A percentile compares a stretch with the other conserved stretches of the same genome.
Evolutionary conservation across 768 basidiomycete genomes (phyloP).

Genomic region (Floccularia luteovirens): DNA sequence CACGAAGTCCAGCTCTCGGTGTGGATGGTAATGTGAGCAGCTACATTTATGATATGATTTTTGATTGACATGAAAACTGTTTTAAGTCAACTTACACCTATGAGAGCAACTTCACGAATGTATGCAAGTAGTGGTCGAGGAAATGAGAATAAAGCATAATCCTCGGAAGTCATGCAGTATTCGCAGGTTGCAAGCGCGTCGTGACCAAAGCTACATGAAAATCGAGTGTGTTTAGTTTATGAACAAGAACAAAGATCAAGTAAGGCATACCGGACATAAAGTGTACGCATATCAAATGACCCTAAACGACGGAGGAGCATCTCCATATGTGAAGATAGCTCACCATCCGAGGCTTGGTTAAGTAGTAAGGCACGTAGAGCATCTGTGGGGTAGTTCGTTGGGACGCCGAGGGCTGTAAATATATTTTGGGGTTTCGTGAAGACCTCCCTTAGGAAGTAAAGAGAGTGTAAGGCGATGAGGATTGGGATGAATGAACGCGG

Average conservation of each 20-base stretch:
- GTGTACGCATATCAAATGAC: conserved; percentile 46
- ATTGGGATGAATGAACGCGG: conserved; percentile 20
- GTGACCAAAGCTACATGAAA: conserved; percentile 55
- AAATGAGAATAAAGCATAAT: conserved; percentile 53
- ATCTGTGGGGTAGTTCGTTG: conserved; percentile 48
- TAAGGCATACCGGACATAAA: conserved; percentile 48
- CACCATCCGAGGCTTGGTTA: conserved; percentile 26
- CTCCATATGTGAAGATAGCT: conserved; percentile 41
- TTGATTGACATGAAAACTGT: not conserved
- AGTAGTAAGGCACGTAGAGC: conserved; percentile 38
- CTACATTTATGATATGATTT: not conserved
- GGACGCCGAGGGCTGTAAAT: conserved; percentile 46
- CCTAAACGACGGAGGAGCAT: conserved; percentile 46
- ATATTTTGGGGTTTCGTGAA: conserved; percentile 66
- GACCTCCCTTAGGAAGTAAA: conserved; percentile 43
- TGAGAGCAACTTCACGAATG: conserved; percentile 43
- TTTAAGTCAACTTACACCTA: conserved; percentile 30
- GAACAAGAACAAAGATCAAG: not conserved
- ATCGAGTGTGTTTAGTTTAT: not conserved
- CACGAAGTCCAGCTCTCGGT: conserved; percentile 26
- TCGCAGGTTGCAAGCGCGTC: conserved; percentile 51
- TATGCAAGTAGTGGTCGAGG: conserved; percentile 52
- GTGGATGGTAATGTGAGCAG: conserved; percentile 17
- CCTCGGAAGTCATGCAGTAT: conserved; percentile 54
- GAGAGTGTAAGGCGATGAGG: conserved; percentile 40